Evolutionary conservation across 2,329 filamentous ascomycete genomes (phyloP).

Genomic region (Neonectria sp.): DNA sequence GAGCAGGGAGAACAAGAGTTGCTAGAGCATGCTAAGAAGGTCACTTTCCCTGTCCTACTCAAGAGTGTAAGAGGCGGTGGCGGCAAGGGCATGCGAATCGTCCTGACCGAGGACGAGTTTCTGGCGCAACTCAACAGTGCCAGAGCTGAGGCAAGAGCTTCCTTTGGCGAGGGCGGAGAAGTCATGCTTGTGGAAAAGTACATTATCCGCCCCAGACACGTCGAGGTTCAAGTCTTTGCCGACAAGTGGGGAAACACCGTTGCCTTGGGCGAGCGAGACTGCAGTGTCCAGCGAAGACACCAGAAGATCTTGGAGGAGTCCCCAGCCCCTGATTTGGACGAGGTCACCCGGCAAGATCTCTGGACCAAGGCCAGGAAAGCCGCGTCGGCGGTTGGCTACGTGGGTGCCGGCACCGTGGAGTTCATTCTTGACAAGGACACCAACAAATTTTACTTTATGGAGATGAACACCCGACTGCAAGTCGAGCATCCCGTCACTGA

Average conservation of each 20-base stretch:
- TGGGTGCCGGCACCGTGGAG: conserved; percentile 91
- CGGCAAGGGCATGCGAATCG: conserved; percentile 88
- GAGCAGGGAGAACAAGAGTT: conserved; percentile 80
- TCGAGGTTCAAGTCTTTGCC: conserved; percentile 93
- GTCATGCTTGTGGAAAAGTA: conserved; percentile 90
- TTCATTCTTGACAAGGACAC: conserved; percentile 90
- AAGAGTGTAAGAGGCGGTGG: conserved; percentile 88
- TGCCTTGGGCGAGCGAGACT: conserved; percentile 90
- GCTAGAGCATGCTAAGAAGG: conserved; percentile 78
- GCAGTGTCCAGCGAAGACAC: conserved; percentile 87
- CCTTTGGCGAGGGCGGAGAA: conserved; percentile 85
- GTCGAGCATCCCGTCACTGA: conserved; percentile 95
- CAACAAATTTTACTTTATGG: conserved; percentile 86
- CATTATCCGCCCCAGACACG: conserved; percentile 83
- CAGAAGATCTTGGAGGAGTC: conserved; percentile 95
- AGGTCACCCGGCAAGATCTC: conserved; percentile 71
- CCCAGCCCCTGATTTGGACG: conserved; percentile 79
- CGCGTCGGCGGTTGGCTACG: conserved; percentile 84
- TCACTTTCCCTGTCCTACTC: conserved; percentile 79
- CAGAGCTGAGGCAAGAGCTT: conserved; percentile 80
- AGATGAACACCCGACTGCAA: conserved; percentile 90
- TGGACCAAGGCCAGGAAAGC: conserved; percentile 78
- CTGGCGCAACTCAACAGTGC: conserved; percentile 79
- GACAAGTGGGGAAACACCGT: conserved; percentile 85
- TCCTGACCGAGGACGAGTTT: conserved; percentile 78